phyloP scores from a whole-genome alignment of 164 flowering plant genomes.

The Cinnamomum chago region DNA sequence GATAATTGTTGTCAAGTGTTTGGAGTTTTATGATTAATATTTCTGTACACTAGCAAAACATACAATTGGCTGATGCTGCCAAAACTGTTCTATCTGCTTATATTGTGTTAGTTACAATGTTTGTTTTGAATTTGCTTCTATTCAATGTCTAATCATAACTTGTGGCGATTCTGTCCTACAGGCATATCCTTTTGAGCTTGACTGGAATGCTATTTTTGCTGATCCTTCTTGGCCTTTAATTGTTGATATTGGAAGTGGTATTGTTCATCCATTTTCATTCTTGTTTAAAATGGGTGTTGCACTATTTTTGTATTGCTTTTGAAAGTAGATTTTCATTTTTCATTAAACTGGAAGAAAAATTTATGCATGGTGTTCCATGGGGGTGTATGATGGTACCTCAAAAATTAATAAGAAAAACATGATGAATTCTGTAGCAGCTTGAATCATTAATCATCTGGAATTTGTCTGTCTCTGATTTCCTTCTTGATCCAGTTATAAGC shows the following conservation, averaged over 20 bases:
- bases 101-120: not conserved
- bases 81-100: not conserved
- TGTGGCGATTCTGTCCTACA: constrained; percentile 28
- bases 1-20: too few species aligned
- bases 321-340: not conserved
- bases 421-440: too few species aligned
- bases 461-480: too few species aligned
- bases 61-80: not conserved
- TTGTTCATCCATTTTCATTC: not conserved
- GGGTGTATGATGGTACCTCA: too few species aligned
- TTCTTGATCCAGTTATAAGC: too few species aligned
- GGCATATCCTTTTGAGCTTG: constrained; percentile 67
- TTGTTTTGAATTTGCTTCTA: constrained; percentile 4
- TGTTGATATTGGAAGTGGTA: constrained; percentile 95
- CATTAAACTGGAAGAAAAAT: not conserved
- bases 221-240: constrained; percentile 66
- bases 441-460: too few species aligned
- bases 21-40: too few species aligned
- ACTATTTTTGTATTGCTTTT: not conserved
- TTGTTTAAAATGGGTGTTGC: not conserved
- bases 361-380: not conserved
- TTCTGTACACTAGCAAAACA: too few species aligned
- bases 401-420: too few species aligned
- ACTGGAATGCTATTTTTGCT: constrained; percentile 52
- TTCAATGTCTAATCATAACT: constrained; percentile 1